phyloP scores from a whole-genome alignment of 2,329 filamentous ascomycete species.

The Grosmannia serpens region DNA sequence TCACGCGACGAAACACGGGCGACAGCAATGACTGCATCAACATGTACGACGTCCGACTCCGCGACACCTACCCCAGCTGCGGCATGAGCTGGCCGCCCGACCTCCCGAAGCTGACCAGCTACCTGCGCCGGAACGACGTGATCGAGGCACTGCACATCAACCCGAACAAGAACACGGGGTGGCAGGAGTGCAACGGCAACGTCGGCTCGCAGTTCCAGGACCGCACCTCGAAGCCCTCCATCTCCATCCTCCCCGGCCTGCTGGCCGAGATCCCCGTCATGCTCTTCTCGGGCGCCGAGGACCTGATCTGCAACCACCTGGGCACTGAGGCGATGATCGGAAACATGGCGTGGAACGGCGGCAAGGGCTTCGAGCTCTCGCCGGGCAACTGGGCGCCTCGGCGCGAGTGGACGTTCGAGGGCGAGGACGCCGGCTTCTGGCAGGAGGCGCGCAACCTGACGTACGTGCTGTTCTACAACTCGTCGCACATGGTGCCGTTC shows the following conservation, averaged over 20 bases:
- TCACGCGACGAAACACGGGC: conserved; percentile 42
- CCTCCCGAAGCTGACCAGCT: conserved; percentile 63
- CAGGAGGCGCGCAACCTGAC: conserved; percentile 92
- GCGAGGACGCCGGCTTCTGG: conserved; percentile 77
- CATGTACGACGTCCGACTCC: conserved; percentile 92
- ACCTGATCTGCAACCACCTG: conserved; percentile 94
- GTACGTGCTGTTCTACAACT: conserved; percentile 90
- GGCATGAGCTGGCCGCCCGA: conserved; percentile 99
- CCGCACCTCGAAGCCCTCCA: conserved; percentile 58
- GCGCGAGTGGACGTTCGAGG: conserved; percentile 88
- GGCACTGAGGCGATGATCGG: conserved; percentile 87
- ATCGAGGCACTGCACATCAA: conserved; percentile 71
- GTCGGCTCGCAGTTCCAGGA: conserved; percentile 64
- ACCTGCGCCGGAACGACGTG: conserved; percentile 75
- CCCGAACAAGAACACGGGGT: conserved; percentile 69
- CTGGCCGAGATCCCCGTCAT: conserved; percentile 67
- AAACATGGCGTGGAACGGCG: conserved; percentile 85
- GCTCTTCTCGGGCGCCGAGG: conserved; percentile 86
- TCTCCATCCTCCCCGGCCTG: conserved; percentile 65
- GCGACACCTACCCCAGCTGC: conserved; percentile 69
- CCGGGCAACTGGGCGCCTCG: conserved; percentile 87
- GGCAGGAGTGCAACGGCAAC: conserved; percentile 77
- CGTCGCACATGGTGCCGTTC: conserved; percentile 96
- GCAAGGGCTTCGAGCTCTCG: conserved; percentile 77
- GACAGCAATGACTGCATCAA: conserved; percentile 60